Conservation (phyloP, 176 grass and related monocot species). For the Ensete glaucum region DNA sequence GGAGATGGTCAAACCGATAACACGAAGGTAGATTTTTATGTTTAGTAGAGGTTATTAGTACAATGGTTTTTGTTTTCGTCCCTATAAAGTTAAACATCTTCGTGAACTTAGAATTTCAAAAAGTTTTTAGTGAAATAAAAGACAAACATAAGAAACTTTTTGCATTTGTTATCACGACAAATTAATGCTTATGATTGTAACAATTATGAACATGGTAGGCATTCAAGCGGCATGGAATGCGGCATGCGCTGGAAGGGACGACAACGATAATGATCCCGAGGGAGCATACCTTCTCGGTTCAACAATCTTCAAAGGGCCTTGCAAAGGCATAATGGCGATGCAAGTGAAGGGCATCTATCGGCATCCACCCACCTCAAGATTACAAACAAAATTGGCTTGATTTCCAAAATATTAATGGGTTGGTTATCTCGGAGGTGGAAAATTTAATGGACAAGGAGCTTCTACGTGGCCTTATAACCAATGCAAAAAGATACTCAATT, state of each 20-base stretch:
- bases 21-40: slow-evolving; percentile 22
- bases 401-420: slow-evolving; percentile 26
- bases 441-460: background rate
- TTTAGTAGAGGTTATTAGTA: no score
- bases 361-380: background rate
- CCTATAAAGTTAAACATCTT: no score
- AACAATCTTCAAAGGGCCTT: no score
- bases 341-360: no score
- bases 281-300: no score
- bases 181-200: background rate
- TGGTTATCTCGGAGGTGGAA: background rate
- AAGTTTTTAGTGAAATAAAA: background rate
- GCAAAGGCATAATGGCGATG: no score
- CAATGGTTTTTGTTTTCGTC: no score
- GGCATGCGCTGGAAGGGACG: no score
- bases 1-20: slow-evolving; percentile 47
- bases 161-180: background rate
- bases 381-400: slow-evolving; percentile 50
- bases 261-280: no score
- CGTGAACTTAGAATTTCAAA: rapidly evolving
- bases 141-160: background rate
- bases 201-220: slow-evolving; percentile 1
- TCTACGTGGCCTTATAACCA: slow-evolving; percentile 44
- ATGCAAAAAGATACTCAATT: slow-evolving; percentile 4
- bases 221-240: no score